A percentile compares a stretch with the other conserved stretches of the same genome.
These are phyloP conservation scores for Arabidopsis lyrata DNA, from an alignment of 441 rosid species.

Conservation along the genomic window DNA sequence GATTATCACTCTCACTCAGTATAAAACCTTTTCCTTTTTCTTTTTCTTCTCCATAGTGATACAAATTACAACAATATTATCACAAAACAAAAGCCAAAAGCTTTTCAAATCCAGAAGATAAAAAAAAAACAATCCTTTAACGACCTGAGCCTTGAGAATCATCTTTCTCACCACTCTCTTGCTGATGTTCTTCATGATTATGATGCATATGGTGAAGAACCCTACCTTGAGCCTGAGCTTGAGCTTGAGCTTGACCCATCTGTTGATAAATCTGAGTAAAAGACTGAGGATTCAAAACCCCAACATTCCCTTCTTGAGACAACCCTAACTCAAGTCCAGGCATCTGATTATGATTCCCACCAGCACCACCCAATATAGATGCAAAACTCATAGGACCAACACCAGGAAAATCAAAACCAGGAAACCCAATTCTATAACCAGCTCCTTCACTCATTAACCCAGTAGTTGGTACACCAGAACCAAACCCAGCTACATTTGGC, in stretches of 20 bases:
- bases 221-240: constrained; percentile 59
- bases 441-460: constrained; percentile 64
- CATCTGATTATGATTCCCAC: constrained; percentile 57
- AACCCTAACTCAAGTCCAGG: constrained; percentile 96
- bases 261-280: constrained; percentile 91
- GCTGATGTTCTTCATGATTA: constrained; percentile 55
- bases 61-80: constrained; percentile 50
- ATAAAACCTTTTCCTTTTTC: constrained; percentile 18
- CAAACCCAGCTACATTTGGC: constrained; percentile 78
- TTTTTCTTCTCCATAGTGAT: constrained; percentile 46
- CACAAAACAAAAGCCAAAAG: constrained; percentile 49
- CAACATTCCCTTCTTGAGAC: constrained; percentile 94
- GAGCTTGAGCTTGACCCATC: constrained; percentile 70
- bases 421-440: constrained; percentile 74
- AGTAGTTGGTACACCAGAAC: constrained; percentile 51
- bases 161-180: constrained; percentile 66
- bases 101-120: constrained; percentile 45
- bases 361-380: constrained; percentile 70
- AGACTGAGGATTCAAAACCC: constrained; percentile 77
- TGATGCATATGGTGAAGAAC: constrained; percentile 63
- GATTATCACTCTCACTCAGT: constrained; percentile 33
- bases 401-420: constrained; percentile 77
- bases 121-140: constrained; percentile 37
- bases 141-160: constrained; percentile 88
- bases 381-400: constrained; percentile 81